Base-by-base conservation (phyloP, 371 early-diverging fungal genomes). In the Sporodiniella umbellata region DNA sequence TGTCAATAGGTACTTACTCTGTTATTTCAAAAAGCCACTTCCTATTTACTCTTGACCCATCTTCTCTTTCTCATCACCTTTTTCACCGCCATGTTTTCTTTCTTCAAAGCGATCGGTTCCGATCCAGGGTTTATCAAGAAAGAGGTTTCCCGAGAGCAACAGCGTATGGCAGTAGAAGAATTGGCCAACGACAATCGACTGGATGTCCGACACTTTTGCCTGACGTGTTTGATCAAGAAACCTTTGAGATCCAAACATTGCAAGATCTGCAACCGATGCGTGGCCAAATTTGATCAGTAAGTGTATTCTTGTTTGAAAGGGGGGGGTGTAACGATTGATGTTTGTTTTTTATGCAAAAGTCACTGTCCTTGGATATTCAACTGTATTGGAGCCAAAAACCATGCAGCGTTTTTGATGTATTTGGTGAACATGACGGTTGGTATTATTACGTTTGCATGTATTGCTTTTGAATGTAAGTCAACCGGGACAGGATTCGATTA, bases 161-260 rank as follows among this genome's bases (percentile, higher is more conserved):
- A 79, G 40, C 65, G 66, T 24, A 47, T 72, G 48, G 66, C 61
- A 30, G 78, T 96, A 1, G 56, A 83, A 14, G 71, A 78, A 21
- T 69, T 96, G 47, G 88, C 87, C 0, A 85, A 87, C 22, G 71
- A 79, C n/a, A 78, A 83, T 3, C 60, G 57, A 25, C 70, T 96
- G 46, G 90, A 92, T 65, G 54, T 79, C 18, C 72, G 89, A 14
- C 84, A 89, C 46, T 95, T 90, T 51, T 97, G 98, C 59, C 66
- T 83, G 4, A 86, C 91, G 1, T 93, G 93, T 48, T 61, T 91
- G 52, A 80, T 85, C 21, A 81, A 76, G 12, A 91, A 93, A 48
- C 99, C 99, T 14, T 62, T 97, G 51, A 77, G 99, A 23, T 93
- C 96, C 15, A 99, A 99, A 71, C 99, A 99, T 58, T 99, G 99